Conservation (phyloP, 495 filamentous ascomycete genomes). For the Neurospora hispaniola region DNA sequence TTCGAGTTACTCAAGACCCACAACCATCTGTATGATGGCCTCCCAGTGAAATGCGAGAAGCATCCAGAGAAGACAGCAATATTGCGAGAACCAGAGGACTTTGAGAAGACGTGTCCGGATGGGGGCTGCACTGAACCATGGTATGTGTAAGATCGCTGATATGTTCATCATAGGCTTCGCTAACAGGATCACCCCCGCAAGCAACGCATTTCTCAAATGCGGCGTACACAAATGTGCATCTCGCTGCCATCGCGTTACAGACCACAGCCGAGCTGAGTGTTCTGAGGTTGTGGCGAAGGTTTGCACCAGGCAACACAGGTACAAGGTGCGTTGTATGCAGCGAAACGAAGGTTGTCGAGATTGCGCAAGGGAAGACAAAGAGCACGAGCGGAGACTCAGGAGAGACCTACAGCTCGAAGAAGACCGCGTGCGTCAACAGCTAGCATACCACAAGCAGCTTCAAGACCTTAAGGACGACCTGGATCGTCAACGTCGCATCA, state of each 20-base stretch:
- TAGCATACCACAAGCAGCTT: conserved; percentile 38
- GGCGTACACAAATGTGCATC: conserved; percentile 49
- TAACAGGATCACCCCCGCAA: too few species aligned
- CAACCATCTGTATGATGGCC: conserved; percentile 54
- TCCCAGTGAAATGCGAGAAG: conserved; percentile 57
- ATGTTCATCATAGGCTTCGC: too few species aligned
- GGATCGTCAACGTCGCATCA: conserved; percentile 35
- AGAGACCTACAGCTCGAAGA: conserved; percentile 45
- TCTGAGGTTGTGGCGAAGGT: conserved; percentile 30
- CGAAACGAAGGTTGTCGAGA: conserved; percentile 27
- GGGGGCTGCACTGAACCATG: conserved; percentile 62
- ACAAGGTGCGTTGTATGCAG: conserved; percentile 22
- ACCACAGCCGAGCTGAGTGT: conserved; percentile 59
- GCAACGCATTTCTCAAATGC: conserved; percentile 41
- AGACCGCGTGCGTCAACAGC: conserved; percentile 38
- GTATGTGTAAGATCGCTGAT: conserved; percentile 26
- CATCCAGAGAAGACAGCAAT: conserved; percentile 33
- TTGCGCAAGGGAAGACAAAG: conserved; percentile 43
- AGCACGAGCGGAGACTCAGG: conserved; percentile 31
- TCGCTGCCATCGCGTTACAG: conserved; percentile 51
- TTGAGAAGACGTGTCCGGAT: conserved; percentile 39
- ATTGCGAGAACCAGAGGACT: too few species aligned
- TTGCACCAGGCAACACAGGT: conserved; percentile 45
- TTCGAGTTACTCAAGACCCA: conserved; percentile 44
- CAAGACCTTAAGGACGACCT: conserved; percentile 50